Evolutionary conservation across 1,284 basidiomycete genomes (phyloP).

Genomic region (Xerocomus nothofagi): DNA sequence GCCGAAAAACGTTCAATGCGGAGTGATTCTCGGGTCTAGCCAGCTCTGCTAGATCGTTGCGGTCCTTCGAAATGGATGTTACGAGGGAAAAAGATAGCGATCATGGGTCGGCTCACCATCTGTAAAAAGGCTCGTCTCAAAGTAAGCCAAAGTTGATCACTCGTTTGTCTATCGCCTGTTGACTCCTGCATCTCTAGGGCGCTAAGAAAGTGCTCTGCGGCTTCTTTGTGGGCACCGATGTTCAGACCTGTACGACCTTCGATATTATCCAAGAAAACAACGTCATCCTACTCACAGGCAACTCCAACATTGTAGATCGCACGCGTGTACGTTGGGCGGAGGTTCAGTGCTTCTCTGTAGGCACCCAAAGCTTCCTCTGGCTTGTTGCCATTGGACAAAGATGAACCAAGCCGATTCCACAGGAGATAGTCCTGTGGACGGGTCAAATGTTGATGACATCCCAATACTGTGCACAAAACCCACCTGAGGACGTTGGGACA

Average conservation of each 20-base stretch:
- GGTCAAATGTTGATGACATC: not conserved
- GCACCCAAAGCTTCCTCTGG: conserved; percentile 96
- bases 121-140: conserved; percentile 79
- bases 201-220: conserved; percentile 94
- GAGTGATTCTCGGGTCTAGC: conserved; percentile 53
- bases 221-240: conserved; percentile 94
- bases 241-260: conserved; percentile 68
- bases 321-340: conserved; percentile 94
- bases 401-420: conserved; percentile 97
- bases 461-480: conserved; percentile 10
- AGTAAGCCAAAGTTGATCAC: conserved; percentile 90
- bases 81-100: conserved; percentile 1
- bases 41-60: conserved; percentile 61
- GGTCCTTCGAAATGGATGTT: conserved; percentile 43
- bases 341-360: conserved; percentile 89
- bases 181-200: conserved; percentile 81
- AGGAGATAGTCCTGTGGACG: conserved; percentile 79
- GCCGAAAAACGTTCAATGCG: conserved; percentile 67
- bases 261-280: not conserved
- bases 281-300: conserved; percentile 63
- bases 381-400: conserved; percentile 91
- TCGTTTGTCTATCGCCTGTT: conserved; percentile 63
- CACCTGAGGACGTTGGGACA: conserved; percentile 73
- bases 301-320: conserved; percentile 98
- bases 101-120: conserved; percentile 58